Evolutionary conservation across 2,329 filamentous ascomycete genomes (phyloP), one percentile per base, ranked within the genome.

Genomic region (Nemania serpens): DNA sequence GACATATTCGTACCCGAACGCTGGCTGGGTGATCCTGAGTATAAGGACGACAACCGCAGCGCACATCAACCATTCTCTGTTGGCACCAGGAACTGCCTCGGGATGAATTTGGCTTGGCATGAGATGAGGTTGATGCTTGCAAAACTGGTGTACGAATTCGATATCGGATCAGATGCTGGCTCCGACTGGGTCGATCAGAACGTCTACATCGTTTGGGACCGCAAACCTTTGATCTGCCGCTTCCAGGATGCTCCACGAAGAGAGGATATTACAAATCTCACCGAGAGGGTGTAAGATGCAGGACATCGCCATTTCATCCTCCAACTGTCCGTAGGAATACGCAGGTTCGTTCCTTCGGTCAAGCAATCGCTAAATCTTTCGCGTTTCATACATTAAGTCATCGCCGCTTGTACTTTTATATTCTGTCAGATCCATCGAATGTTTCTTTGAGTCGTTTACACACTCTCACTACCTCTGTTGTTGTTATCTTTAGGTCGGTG

Each of bases 71-170:
- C 67, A 1, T 70, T 70, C 17, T 62, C 22, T 5, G 61, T 48
- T 2, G 67, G 69, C 6, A 65, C 66, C 5, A 55, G 69, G 7
- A 67, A 67, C 37, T 71, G 67, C 37, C 25, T 71, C 3, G 69
- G 69, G 2, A 61, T 62, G 17, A 64, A 55, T 42, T 54, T 68
- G 45, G 67, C 66, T 9, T 61, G 57, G 66, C 64, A 67, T 47
- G 64, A 68, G 49, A 68, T 67, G 62, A 47, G 67, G 17, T 43
- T 69, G 13, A 52, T 68, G 25, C 58, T 69, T 11, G 46, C 62
- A 5, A 65, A 59, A 20, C 22, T 69, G 12, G 42, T 68, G 1
- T 63, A 46, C 25, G 58, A 60, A 17, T 66, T 68, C 33, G 59
- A 68, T 22, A 58, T 67, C 29, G 59, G 64, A 46, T 60, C 54